Conservation (phyloP, 2,329 filamentous ascomycete species). For the Ceratocystis ficicola region DNA sequence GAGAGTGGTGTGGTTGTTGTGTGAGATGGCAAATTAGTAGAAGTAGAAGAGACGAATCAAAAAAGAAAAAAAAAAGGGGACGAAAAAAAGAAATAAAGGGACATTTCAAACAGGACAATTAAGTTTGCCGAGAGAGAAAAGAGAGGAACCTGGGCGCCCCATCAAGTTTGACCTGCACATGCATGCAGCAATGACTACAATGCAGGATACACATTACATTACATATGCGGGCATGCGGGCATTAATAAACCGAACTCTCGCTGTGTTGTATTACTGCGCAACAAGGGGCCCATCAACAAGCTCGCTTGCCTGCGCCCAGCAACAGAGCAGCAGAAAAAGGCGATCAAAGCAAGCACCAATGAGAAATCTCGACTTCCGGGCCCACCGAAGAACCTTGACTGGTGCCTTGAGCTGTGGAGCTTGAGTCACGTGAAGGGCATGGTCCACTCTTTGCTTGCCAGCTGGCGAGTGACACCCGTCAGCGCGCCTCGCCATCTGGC, state of each 20-base stretch:
- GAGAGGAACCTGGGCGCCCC: not conserved
- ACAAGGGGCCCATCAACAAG: not conserved
- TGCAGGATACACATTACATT: not conserved
- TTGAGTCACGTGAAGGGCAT: not conserved
- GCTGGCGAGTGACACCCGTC: not conserved
- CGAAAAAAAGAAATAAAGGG: conserved; percentile 9
- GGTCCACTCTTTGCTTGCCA: not conserved
- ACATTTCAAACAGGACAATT: not conserved
- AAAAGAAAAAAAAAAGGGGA: conserved; percentile 1
- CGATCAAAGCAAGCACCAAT: not conserved
- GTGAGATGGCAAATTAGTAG: not conserved
- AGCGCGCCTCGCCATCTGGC: too few relatives aligned
- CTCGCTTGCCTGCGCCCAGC: not conserved
- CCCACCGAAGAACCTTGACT: conserved; percentile 3
- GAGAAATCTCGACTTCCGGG: conserved; percentile 6
- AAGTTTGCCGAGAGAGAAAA: not conserved
- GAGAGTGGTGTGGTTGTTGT: conserved; percentile 1
- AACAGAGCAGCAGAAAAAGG: not conserved
- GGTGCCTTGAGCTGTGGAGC: too few relatives aligned
- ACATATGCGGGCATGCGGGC: not conserved
- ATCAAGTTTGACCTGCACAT: conserved; percentile 1
- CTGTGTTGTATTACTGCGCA: not conserved
- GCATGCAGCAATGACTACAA: not conserved
- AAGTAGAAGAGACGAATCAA: not conserved
- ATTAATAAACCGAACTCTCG: not conserved